These are phyloP conservation scores for Sicyos edulis DNA, from an alignment of 306 rosid species.

Conservation along the genomic window DNA sequence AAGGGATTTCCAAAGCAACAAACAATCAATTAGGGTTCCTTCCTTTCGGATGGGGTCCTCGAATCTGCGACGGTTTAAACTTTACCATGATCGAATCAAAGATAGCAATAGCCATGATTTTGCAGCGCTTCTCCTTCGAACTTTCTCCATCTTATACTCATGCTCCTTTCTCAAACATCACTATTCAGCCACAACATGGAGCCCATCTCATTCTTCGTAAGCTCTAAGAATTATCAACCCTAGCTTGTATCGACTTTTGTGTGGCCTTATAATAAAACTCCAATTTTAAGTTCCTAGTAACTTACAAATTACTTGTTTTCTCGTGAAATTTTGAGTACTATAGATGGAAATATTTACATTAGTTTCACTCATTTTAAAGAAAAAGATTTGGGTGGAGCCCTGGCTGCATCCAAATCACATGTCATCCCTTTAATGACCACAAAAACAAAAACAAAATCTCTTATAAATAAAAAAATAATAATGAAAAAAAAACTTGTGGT, in stretches of 20 bases:
- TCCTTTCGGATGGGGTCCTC: slow-evolving; percentile 13
- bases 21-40: not conserved
- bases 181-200: slow-evolving; percentile 1
- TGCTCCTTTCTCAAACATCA: not conserved
- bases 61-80: not conserved
- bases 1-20: not conserved
- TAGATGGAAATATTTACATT: too few relatives aligned
- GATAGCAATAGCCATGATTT: not conserved
- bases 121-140: not conserved
- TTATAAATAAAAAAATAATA: too few relatives aligned
- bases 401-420: too few relatives aligned
- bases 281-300: too few relatives aligned
- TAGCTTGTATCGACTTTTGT: not conserved
- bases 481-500: too few relatives aligned
- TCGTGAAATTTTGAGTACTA: too few relatives aligned
- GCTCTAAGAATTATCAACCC: not conserved
- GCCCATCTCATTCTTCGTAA: not conserved
- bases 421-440: too few relatives aligned
- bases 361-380: too few relatives aligned
- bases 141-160: slow-evolving; percentile 8
- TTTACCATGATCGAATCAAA: not conserved
- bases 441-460: too few relatives aligned
- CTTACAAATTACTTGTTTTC: too few relatives aligned
- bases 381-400: too few relatives aligned
- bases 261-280: too few relatives aligned